Percentiles rank a stretch among this genome's conserved stretches.
These are phyloP conservation scores for Amanita phalloides DNA, from an alignment of 768 basidiomycete species.

Conservation along the genomic window DNA sequence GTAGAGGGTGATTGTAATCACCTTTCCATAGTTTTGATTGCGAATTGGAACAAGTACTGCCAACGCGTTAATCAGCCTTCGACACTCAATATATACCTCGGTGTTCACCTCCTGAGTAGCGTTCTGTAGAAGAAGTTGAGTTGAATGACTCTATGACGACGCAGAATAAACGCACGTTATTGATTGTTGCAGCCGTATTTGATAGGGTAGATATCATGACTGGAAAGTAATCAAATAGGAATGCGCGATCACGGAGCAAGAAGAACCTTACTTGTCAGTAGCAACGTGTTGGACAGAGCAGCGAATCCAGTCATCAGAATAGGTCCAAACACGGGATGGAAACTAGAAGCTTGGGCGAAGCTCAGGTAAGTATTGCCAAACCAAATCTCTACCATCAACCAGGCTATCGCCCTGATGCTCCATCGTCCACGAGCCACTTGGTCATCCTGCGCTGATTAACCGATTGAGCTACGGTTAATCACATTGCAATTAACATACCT, in stretches of 20 bases:
- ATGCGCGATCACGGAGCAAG: not conserved
- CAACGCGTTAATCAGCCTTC: constrained; percentile 24
- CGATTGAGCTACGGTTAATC: not conserved
- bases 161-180: constrained; percentile 30
- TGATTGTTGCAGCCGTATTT: constrained; percentile 81
- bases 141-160: not conserved
- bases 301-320: constrained; percentile 75
- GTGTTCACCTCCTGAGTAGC: constrained; percentile 34
- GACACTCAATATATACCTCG: constrained; percentile 15
- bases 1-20: constrained; percentile 16
- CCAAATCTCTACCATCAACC: constrained; percentile 85
- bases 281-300: constrained; percentile 65
- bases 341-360: constrained; percentile 44
- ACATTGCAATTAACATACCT: constrained; percentile 14
- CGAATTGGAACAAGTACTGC: constrained; percentile 80
- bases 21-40: constrained; percentile 86
- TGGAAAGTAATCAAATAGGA: constrained; percentile 10
- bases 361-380: constrained; percentile 67
- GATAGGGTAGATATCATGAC: constrained; percentile 86
- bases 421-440: constrained; percentile 15
- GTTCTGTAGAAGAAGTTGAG: constrained; percentile 19
- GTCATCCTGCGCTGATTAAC: constrained; percentile 18
- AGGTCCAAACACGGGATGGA: constrained; percentile 65
- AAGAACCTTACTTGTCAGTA: constrained; percentile 62
- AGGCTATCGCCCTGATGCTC: constrained; percentile 48